Percentiles rank a stretch among this genome's conserved stretches.
Evolutionary conservation across 2,329 filamentous ascomycete species (phyloP).

Genomic region (Xylaria polymorpha): DNA sequence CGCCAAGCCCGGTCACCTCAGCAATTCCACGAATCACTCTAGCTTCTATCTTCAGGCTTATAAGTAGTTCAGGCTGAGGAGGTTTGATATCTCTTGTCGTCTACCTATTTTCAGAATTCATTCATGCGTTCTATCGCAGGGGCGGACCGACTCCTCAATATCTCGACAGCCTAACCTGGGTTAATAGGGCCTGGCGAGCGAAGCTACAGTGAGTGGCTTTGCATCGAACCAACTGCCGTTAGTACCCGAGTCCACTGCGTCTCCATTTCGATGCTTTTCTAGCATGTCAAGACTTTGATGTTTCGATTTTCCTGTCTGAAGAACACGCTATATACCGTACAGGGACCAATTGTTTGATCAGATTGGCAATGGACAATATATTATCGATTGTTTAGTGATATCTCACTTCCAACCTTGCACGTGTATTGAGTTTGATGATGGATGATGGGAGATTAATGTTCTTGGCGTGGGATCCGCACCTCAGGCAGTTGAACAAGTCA

Average conservation of each 20-base stretch:
- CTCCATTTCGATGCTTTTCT: background rate
- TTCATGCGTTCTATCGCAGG: background rate
- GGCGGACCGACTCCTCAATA: background rate
- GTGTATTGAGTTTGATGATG: no score
- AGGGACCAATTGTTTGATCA: background rate
- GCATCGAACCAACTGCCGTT: background rate
- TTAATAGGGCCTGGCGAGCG: background rate
- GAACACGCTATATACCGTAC: background rate
- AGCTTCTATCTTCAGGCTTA: constrained; percentile 11
- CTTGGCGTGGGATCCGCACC: constrained; percentile 1
- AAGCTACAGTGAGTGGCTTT: no score
- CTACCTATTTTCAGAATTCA: background rate
- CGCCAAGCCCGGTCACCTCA: constrained; percentile 19
- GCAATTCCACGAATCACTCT: constrained; percentile 27
- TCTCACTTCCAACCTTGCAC: background rate
- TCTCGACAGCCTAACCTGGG: background rate
- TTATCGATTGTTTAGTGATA: background rate
- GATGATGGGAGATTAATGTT: background rate
- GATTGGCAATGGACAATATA: background rate
- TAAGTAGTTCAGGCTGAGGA: constrained; percentile 18
- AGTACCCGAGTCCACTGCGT: background rate
- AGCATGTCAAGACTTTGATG: background rate
- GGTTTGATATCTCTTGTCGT: constrained; percentile 10
- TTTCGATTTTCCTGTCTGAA: background rate
- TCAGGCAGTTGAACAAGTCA: background rate